Evolutionary conservation across 805 yeast genomes (phyloP).

Genomic region (Allodekkera sacchari): DNA sequence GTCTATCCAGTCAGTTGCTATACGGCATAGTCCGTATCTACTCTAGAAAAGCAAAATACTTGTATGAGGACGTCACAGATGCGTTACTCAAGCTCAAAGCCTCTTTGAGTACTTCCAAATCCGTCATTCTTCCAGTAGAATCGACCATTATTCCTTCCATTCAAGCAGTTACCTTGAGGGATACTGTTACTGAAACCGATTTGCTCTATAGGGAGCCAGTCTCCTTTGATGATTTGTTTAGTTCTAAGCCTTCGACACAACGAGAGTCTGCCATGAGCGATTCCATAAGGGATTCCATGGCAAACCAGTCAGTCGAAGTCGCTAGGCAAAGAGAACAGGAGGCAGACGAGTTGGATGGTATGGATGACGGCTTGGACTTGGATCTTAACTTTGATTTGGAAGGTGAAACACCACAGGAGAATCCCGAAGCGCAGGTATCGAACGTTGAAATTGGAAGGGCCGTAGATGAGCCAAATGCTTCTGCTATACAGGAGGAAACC

Average conservation of each 20-base stretch:
- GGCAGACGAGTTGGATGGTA: conserved; percentile 22
- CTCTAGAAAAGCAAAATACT: conserved; percentile 73
- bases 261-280: conserved; percentile 30
- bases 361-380: conserved; percentile 24
- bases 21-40: conserved; percentile 84
- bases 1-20: conserved; percentile 78
- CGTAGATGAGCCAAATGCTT: conserved; percentile 16
- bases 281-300: conserved; percentile 10
- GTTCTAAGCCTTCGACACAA: conserved; percentile 20
- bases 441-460: conserved; percentile 52
- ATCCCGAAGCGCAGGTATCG: conserved; percentile 22
- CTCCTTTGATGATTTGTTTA: conserved; percentile 28
- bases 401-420: conserved; percentile 7
- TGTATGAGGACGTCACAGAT: conserved; percentile 77
- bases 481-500: conserved; percentile 19
- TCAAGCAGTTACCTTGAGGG: conserved; percentile 54
- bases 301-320: conserved; percentile 4
- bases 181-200: conserved; percentile 73
- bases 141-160: conserved; percentile 55
- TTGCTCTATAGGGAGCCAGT: conserved; percentile 60
- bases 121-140: conserved; percentile 51
- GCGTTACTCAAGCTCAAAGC: conserved; percentile 64
- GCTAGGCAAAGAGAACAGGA: conserved; percentile 11
- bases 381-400: conserved; percentile 28
- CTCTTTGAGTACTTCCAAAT: conserved; percentile 43